Conservation (phyloP, 352 stramenopile genomes). For the Globisporangium camurandrum region DNA sequence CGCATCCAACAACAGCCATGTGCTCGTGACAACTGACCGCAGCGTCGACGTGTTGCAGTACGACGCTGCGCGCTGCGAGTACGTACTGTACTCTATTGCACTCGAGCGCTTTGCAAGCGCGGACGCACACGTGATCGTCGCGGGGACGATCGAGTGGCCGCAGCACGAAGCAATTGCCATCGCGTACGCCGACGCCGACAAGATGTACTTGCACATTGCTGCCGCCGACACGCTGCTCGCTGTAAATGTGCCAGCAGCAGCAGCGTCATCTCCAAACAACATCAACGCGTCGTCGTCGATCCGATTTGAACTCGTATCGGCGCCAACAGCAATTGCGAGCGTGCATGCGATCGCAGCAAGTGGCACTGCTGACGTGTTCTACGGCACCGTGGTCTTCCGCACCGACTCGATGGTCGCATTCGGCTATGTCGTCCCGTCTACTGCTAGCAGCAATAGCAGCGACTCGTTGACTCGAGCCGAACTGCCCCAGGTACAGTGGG, state of each 20-base stretch:
- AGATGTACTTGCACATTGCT: conserved; percentile 25
- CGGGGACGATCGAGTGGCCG: conserved; percentile 35
- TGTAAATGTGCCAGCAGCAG: background rate
- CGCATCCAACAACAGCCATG: no score
- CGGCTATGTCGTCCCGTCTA: conserved; percentile 32
- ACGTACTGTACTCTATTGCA: conserved; percentile 28
- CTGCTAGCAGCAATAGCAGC: no score
- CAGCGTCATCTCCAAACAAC: background rate
- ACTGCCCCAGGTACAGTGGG: background rate
- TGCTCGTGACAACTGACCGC: conserved; percentile 63
- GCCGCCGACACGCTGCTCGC: background rate
- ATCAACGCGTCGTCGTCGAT: conserved; percentile 7
- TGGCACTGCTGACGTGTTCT: conserved; percentile 25
- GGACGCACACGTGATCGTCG: conserved; percentile 32
- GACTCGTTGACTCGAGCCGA: no score
- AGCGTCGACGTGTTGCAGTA: conserved; percentile 38
- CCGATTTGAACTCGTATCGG: conserved; percentile 50
- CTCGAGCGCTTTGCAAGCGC: conserved; percentile 18
- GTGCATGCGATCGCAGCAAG: conserved; percentile 22
- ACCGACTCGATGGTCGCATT: conserved; percentile 51
- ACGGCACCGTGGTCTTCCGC: conserved; percentile 57
- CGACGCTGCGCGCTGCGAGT: conserved; percentile 16
- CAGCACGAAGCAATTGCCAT: conserved; percentile 31
- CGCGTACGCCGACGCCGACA: conserved; percentile 34
- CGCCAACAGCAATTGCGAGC: conserved; percentile 45